Conservation (phyloP, 495 filamentous ascomycete species). For the Astrothelium macrocarpum region DNA sequence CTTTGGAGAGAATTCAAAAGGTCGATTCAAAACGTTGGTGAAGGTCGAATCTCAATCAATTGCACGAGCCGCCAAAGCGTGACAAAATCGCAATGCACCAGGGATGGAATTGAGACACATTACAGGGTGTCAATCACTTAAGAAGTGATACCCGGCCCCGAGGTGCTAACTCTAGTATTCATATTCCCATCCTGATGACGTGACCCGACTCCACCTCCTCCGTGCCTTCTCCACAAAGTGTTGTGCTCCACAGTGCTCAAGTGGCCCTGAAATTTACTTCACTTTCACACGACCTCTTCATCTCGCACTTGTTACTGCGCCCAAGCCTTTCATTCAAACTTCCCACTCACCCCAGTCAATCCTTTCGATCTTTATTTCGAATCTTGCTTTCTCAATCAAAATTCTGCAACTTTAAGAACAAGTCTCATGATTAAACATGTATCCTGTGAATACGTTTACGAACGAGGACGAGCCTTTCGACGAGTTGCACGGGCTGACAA, state of each 20-base stretch:
- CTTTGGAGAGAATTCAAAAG: too few species aligned
- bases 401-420: neutral
- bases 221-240: neutral
- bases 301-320: neutral
- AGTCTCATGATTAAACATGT: conserved; percentile 7
- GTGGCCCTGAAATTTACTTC: neutral
- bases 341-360: neutral
- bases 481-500: conserved; percentile 28
- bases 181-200: neutral
- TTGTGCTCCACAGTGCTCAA: too few species aligned
- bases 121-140: too few species aligned
- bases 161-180: too few species aligned
- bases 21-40: too few species aligned
- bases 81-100: too few species aligned
- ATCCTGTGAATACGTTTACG: neutral
- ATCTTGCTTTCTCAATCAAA: too few species aligned
- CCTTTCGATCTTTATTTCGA: neutral
- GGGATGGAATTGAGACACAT: too few species aligned
- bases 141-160: too few species aligned
- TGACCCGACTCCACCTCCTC: neutral
- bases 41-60: too few species aligned
- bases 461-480: conserved; percentile 11
- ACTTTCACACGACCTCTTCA: neutral
- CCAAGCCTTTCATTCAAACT: neutral
- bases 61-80: too few species aligned